phyloP scores from a whole-genome alignment of 805 yeast genomes.

The Metschnikowia amazonensis region DNA sequence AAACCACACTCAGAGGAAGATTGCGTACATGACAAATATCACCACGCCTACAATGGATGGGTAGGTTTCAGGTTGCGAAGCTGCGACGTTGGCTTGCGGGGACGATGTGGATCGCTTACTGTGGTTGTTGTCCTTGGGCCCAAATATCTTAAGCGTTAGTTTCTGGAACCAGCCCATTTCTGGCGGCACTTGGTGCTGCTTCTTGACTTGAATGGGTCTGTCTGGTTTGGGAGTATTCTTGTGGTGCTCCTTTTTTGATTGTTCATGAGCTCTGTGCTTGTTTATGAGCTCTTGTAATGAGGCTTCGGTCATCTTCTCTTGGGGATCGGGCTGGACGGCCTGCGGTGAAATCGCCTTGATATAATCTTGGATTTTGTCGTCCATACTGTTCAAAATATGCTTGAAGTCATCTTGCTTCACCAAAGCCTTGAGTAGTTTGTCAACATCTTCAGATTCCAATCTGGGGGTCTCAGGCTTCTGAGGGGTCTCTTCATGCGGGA shows the following conservation, averaged over 20 bases:
- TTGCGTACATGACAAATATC: constrained; percentile 9
- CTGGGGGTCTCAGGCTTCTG: neutral
- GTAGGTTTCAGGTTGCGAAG: constrained; percentile 5
- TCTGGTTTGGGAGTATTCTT: neutral
- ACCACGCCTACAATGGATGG: constrained; percentile 14
- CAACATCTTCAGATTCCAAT: neutral
- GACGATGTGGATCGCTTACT: neutral
- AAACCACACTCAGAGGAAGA: constrained; percentile 4
- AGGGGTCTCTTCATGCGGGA: neutral
- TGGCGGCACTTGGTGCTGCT: neutral
- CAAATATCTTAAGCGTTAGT: constrained; percentile 6
- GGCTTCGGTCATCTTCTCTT: neutral
- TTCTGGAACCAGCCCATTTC: constrained; percentile 1
- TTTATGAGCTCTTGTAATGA: neutral
- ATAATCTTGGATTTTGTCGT: constrained; percentile 2
- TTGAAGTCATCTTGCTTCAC: neutral
- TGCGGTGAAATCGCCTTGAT: neutral
- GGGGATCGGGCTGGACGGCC: neutral
- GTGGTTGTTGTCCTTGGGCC: neutral
- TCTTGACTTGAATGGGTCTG: neutral
- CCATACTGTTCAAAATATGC: constrained; percentile 1
- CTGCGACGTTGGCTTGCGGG: constrained; percentile 5
- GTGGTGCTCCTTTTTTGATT: neutral
- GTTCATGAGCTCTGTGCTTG: neutral
- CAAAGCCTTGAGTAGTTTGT: neutral